Evolutionary conservation across 495 filamentous ascomycete genomes (phyloP).

Genomic region (Diplogelasinospora grovesii): DNA sequence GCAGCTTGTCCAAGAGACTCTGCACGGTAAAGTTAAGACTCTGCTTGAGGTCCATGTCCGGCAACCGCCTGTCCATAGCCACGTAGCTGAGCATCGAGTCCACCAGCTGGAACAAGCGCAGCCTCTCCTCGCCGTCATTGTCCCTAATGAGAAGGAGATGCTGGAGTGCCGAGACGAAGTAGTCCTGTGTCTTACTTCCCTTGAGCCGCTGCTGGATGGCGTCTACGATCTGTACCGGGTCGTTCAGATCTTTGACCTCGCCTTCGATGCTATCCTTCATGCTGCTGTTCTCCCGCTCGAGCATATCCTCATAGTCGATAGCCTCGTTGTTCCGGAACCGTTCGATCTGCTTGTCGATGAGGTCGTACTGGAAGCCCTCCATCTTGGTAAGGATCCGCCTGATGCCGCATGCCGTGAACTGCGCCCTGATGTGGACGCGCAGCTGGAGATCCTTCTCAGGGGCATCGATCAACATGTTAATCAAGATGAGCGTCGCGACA

Average conservation of each 20-base stretch:
- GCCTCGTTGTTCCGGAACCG: conserved; percentile 88
- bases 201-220: conserved; percentile 84
- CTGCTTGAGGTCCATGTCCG: conserved; percentile 95
- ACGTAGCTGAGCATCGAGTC: conserved; percentile 98
- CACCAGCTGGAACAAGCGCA: conserved; percentile 96
- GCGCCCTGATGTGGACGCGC: conserved; percentile 87
- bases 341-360: conserved; percentile 97
- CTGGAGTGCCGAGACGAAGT: conserved; percentile 92
- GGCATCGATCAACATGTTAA: conserved; percentile 96
- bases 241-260: conserved; percentile 88
- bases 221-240: conserved; percentile 87
- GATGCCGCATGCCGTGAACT: conserved; percentile 94
- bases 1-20: conserved; percentile 85
- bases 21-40: conserved; percentile 97
- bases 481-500: conserved; percentile 85
- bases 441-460: conserved; percentile 83
- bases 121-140: conserved; percentile 83
- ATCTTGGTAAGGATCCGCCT: conserved; percentile 93
- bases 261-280: conserved; percentile 86
- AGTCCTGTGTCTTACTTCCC: conserved; percentile 80
- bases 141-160: conserved; percentile 91
- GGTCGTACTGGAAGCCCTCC: conserved; percentile 97
- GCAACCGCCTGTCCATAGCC: conserved; percentile 92
- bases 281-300: conserved; percentile 84
- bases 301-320: conserved; percentile 95